These are phyloP conservation scores for Ichthyophthirius multifiliis DNA, from an alignment of 169 alveolate species.

Conservation along the genomic window DNA sequence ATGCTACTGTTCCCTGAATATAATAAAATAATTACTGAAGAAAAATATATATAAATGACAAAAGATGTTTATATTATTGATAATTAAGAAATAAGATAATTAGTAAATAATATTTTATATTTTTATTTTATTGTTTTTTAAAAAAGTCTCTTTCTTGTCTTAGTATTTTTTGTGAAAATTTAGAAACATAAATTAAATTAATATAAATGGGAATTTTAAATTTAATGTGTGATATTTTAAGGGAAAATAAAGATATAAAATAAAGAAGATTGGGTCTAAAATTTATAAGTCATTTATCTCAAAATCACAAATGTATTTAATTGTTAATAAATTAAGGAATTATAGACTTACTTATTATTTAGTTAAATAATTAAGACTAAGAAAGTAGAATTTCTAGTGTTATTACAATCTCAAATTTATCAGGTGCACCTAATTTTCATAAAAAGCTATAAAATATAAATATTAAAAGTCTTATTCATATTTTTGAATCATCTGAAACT, in stretches of 20 bases:
- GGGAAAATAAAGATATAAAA: conserved; percentile 12
- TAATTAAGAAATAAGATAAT: background rate
- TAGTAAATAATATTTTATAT: background rate
- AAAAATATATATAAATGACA: background rate
- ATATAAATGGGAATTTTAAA: conserved; percentile 25
- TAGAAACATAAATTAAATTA: conserved; percentile 29
- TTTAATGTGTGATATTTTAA: conserved; percentile 22
- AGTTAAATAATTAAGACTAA: conserved; percentile 27
- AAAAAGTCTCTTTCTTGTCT: background rate
- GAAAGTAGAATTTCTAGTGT: conserved; percentile 28
- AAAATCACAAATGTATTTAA: conserved; percentile 20
- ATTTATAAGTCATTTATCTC: conserved; percentile 21
- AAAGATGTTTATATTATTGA: background rate
- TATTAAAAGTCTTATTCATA: conserved; percentile 26
- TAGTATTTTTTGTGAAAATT: conserved; percentile 19
- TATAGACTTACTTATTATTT: conserved; percentile 33
- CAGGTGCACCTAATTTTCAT: conserved; percentile 37
- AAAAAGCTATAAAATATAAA: conserved; percentile 27
- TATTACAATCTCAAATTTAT: conserved; percentile 25
- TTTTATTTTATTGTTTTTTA: background rate
- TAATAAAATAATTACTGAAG: background rate
- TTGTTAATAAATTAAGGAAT: conserved; percentile 25
- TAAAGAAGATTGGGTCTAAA: conserved; percentile 28
- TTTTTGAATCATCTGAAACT: conserved; percentile 30
- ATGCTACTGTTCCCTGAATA: background rate